Percentiles rank a stretch among this genome's conserved stretches.
phyloP scores from a whole-genome alignment of 2,329 filamentous ascomycete species.

The Ilyonectria destructans region DNA sequence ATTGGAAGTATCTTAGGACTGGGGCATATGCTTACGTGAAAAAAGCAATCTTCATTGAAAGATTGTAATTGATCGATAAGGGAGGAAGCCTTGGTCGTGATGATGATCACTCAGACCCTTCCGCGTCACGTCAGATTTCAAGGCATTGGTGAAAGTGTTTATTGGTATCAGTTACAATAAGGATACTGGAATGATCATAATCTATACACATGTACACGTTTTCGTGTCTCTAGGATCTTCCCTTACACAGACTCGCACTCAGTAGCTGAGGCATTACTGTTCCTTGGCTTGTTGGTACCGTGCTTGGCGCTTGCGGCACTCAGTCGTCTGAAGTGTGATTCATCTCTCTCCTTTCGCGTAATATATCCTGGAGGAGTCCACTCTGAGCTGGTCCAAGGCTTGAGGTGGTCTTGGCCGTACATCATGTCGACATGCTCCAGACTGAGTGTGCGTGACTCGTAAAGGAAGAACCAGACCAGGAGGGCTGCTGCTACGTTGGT shows the following conservation, averaged over 20 bases:
- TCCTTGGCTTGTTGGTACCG: slow-evolving; percentile 39
- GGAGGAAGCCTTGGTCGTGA: too few relatives aligned
- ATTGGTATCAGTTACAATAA: slow-evolving; percentile 31
- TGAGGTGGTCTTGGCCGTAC: slow-evolving; percentile 74
- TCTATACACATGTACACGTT: slow-evolving; percentile 36
- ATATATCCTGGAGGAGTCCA: slow-evolving; percentile 67
- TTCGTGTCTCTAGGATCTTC: not conserved
- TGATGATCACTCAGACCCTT: too few relatives aligned
- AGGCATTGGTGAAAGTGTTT: too few relatives aligned
- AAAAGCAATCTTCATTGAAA: too few relatives aligned
- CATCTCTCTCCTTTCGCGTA: slow-evolving; percentile 57
- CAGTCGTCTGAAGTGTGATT: slow-evolving; percentile 44
- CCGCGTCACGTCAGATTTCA: too few relatives aligned
- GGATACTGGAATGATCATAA: slow-evolving; percentile 29
- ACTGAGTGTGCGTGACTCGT: slow-evolving; percentile 75
- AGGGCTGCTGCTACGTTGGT: slow-evolving; percentile 73
- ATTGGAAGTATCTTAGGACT: too few relatives aligned
- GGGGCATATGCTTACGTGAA: too few relatives aligned
- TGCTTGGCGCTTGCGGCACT: slow-evolving; percentile 24
- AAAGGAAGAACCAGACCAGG: slow-evolving; percentile 80
- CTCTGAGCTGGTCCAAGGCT: slow-evolving; percentile 72
- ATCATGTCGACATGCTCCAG: slow-evolving; percentile 82
- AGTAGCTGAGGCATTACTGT: slow-evolving; percentile 41
- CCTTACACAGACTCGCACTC: slow-evolving; percentile 43
- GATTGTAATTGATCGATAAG: too few relatives aligned